Conservation (phyloP, 2,329 filamentous ascomycete species). For the Hansfordia pulvinata region DNA sequence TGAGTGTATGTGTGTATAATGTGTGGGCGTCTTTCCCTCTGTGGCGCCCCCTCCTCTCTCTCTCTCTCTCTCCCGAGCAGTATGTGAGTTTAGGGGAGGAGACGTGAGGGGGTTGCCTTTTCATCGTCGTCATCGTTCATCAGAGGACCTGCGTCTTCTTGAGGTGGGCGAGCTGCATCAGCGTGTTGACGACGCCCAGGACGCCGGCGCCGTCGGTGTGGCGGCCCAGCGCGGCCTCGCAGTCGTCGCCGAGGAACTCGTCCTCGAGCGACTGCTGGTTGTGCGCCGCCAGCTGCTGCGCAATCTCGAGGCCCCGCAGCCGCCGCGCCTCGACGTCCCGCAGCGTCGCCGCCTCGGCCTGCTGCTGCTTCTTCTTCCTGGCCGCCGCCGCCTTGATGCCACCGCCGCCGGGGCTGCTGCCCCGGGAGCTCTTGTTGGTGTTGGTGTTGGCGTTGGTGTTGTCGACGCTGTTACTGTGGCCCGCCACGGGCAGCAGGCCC, state of each 20-base stretch:
- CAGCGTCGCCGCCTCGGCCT: slow-evolving; percentile 8
- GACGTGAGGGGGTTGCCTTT: no score
- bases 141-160: slow-evolving; percentile 15
- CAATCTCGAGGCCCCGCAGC: slow-evolving; percentile 18
- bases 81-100: no score
- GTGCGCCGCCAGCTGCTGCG: slow-evolving; percentile 11
- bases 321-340: slow-evolving; percentile 19
- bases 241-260: slow-evolving; percentile 13
- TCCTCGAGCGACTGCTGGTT: slow-evolving; percentile 16
- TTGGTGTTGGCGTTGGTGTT: no score
- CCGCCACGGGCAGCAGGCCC: slow-evolving; percentile 45
- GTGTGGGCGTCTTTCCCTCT: no score
- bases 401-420: no score
- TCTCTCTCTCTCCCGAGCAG: no score
- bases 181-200: slow-evolving; percentile 18
- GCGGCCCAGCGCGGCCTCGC: slow-evolving; percentile 19
- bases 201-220: slow-evolving; percentile 21
- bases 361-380: slow-evolving; percentile 4
- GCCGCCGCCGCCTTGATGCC: no score
- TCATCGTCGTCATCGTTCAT: slow-evolving; percentile 6
- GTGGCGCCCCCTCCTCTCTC: no score
- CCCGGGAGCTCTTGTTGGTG: no score
- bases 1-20: no score
- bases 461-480: no score
- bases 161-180: slow-evolving; percentile 17